These are phyloP conservation scores for Linum tenue DNA, from an alignment of 345 rosid genomes.

Conservation along the genomic window DNA sequence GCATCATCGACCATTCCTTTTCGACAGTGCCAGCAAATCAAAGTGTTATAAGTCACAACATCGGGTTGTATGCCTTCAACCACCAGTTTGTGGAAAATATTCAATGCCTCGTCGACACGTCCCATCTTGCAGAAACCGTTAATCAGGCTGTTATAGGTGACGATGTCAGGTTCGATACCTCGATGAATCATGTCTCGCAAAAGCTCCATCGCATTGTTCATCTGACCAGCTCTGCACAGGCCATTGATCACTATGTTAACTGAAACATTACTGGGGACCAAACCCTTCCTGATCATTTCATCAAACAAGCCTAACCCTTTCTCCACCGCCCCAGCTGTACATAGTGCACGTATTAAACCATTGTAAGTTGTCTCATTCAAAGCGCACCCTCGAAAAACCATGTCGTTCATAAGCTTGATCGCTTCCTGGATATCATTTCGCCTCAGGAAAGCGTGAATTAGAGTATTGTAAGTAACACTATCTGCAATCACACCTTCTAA, in stretches of 20 bases:
- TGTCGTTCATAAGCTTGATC: constrained; percentile 60
- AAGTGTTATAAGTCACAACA: constrained; percentile 65
- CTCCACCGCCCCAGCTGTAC: constrained; percentile 53
- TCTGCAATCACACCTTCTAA: constrained; percentile 71
- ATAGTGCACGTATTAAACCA: constrained; percentile 56
- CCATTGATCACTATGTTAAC: constrained; percentile 72
- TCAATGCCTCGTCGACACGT: constrained; percentile 47
- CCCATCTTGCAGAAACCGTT: constrained; percentile 67
- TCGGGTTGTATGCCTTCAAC: constrained; percentile 69
- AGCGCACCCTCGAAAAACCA: constrained; percentile 63
- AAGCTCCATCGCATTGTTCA: constrained; percentile 56
- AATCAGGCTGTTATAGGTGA: constrained; percentile 68
- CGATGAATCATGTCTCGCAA: constrained; percentile 60
- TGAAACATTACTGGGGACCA: constrained; percentile 45
- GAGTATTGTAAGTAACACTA: constrained; percentile 69
- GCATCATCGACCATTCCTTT: constrained; percentile 52
- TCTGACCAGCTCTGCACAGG: constrained; percentile 50
- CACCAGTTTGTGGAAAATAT: constrained; percentile 49
- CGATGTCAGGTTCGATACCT: constrained; percentile 69
- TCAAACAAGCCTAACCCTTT: constrained; percentile 68
- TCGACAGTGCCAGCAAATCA: constrained; percentile 67
- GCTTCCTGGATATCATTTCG: constrained; percentile 62
- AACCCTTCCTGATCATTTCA: constrained; percentile 57
- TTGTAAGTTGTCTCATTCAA: constrained; percentile 74
- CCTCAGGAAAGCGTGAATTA: constrained; percentile 51